phyloP scores from a whole-genome alignment of 1,284 basidiomycete species.

The Ceratobasidium papillatum region DNA sequence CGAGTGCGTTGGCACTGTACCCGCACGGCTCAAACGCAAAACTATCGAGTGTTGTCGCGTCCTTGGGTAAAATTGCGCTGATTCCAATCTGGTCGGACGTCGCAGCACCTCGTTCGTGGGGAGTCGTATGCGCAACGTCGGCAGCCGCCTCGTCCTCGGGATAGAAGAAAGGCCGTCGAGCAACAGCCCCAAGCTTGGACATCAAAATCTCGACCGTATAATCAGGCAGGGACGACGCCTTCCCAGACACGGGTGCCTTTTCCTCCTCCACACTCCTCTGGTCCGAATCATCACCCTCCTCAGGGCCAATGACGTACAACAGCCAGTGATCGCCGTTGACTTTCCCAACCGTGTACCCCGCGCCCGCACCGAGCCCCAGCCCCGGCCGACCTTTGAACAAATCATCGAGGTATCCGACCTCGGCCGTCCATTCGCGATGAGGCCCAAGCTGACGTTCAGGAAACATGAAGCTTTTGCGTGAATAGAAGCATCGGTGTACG shows the following conservation, averaged over 20 bases:
- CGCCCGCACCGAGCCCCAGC: constrained; percentile 57
- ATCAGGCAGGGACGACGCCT: constrained; percentile 60
- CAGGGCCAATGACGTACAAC: constrained; percentile 85
- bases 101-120: constrained; percentile 70
- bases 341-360: constrained; percentile 97
- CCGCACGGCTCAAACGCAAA: constrained; percentile 97
- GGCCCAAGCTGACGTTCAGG: constrained; percentile 95
- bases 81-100: constrained; percentile 85
- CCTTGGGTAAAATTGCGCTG: constrained; percentile 78
- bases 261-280: constrained; percentile 18
- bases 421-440: constrained; percentile 93
- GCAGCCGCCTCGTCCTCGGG: constrained; percentile 48
- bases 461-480: constrained; percentile 99
- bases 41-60: constrained; percentile 86
- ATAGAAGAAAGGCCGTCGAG: constrained; percentile 83
- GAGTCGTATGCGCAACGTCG: constrained; percentile 48
- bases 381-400: constrained; percentile 70
- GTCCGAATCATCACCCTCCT: constrained; percentile 46
- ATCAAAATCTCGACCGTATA: constrained; percentile 99
- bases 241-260: constrained; percentile 49
- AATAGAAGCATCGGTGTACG: constrained; percentile 95
- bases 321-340: constrained; percentile 99
- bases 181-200: constrained; percentile 85
- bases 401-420: constrained; percentile 90
- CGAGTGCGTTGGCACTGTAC: constrained; percentile 94